Percentiles rank a stretch among this genome's conserved stretches.
phyloP scores from a whole-genome alignment of 169 alveolate genomes.

The Cryptosporidium viatorum region DNA sequence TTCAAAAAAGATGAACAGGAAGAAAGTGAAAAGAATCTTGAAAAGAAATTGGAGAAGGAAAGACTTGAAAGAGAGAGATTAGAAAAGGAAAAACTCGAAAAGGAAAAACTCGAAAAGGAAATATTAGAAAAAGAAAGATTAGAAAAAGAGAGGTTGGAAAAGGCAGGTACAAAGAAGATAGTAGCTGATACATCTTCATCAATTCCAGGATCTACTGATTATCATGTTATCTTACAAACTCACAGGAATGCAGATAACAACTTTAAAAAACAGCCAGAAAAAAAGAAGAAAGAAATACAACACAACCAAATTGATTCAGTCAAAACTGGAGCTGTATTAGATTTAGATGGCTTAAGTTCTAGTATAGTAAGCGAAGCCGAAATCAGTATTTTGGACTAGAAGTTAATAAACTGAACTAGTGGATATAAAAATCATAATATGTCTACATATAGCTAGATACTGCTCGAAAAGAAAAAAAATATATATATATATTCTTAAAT shows the following conservation, averaged over 20 bases:
- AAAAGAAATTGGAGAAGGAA: not conserved
- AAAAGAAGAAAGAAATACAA: not conserved
- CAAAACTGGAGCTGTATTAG: not conserved
- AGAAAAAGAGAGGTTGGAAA: not conserved
- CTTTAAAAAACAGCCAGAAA: not conserved
- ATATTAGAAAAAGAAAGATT: not conserved
- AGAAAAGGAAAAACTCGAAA: not conserved
- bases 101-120: not conserved
- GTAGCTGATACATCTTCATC: not conserved
- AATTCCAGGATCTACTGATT: not conserved
- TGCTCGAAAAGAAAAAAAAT: not conserved
- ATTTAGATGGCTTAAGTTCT: slow-evolving; percentile 44
- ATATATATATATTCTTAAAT: not conserved
- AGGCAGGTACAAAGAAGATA: not conserved
- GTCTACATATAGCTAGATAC: not conserved
- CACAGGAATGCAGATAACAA: not conserved
- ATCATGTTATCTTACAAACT: not conserved
- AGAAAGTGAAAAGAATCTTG: not conserved
- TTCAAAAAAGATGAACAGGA: not conserved
- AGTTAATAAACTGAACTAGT: not conserved
- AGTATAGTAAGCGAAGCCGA: slow-evolving; percentile 40
- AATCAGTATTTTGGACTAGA: not conserved
- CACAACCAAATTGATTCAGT: not conserved
- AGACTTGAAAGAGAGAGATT: not conserved
- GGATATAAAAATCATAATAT: not conserved